Evolutionary conservation across 805 yeast species (phyloP), one percentile per base, ranked within the genome.

Genomic region (Ogataea allantospora): DNA sequence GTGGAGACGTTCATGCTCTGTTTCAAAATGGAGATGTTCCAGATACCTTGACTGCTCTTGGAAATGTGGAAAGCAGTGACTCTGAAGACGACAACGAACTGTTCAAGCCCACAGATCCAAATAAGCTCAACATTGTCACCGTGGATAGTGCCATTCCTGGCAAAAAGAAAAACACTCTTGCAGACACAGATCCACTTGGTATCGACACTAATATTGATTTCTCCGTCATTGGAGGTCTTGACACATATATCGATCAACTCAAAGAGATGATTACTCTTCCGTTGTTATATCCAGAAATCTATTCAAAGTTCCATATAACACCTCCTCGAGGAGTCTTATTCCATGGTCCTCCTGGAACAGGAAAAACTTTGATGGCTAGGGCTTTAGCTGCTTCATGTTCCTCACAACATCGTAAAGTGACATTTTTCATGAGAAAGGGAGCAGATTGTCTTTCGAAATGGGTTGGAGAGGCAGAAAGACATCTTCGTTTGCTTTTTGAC

Each of bases 291-390:
- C 99, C 99, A 1, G 99, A 93, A 58, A 74, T 93, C 7, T 93
- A 91, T 56, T 84, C 88, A 48, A 80, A 80, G 57, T 93, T 93
- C 55, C 81, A 80, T 40, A 88, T 91, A 23, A 87, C 96, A 0
- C 98, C 99, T 1, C 99, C 99, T 13, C 70, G 99, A 48, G 99
- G 99, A 45, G 99, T 93, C 1, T 63, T 93, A 38, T 93, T 93
- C 65, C 99, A 93, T 62, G 99, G 99, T 31, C 99, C 99, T 4
- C 99, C 99, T 3, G 99, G 99, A 47, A 93, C 99, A 0, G 99
- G 99, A 73, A 93, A 93, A 59, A 93, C 99, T 0, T 72, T 93
- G 35, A 88, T 93, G 96, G 99, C 99, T 0, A 68, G 99, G 43
- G 99, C 99, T 0, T 67, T 93, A 35, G 99, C 99, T 2, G 93